A percentile compares a stretch with the other conserved stretches of the same genome.
Conservation (phyloP, 2,329 filamentous ascomycete species). For the Bipolaris victoriae region DNA sequence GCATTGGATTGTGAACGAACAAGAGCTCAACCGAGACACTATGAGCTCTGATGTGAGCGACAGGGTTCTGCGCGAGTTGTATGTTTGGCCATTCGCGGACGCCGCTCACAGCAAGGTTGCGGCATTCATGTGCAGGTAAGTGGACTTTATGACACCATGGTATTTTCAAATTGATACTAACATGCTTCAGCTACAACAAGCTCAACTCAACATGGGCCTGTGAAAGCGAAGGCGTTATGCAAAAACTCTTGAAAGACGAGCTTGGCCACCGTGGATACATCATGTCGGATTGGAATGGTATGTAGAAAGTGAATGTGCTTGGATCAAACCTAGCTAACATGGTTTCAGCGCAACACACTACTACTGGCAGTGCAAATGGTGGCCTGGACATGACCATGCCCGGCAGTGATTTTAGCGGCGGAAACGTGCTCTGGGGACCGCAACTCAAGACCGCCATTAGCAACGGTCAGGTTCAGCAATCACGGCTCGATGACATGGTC, state of each 20-base stretch:
- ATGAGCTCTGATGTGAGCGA: slow-evolving; percentile 69
- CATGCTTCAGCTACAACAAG: slow-evolving; percentile 39
- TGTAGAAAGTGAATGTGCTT: not conserved
- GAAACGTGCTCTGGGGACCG: slow-evolving; percentile 62
- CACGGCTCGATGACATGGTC: slow-evolving; percentile 53
- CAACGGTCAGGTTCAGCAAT: slow-evolving; percentile 52
- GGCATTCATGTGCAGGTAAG: slow-evolving; percentile 53
- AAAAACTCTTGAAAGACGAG: slow-evolving; percentile 60
- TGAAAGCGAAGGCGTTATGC: slow-evolving; percentile 56
- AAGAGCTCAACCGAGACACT: slow-evolving; percentile 60
- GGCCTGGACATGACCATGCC: slow-evolving; percentile 67
- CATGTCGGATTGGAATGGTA: slow-evolving; percentile 54
- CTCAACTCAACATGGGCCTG: slow-evolving; percentile 60
- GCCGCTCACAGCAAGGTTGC: slow-evolving; percentile 70
- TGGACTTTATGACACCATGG: not conserved
- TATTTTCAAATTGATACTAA: slow-evolving; percentile 1
- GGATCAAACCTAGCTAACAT: not conserved
- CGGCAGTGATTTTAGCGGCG: slow-evolving; percentile 41
- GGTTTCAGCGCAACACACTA: slow-evolving; percentile 52
- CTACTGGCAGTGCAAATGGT: slow-evolving; percentile 52
- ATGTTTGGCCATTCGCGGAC: slow-evolving; percentile 79
- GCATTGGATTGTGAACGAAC: slow-evolving; percentile 68
- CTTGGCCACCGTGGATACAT: slow-evolving; percentile 57
- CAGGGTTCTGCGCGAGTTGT: slow-evolving; percentile 76
- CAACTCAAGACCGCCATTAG: slow-evolving; percentile 60